Evolutionary conservation across 2,329 filamentous ascomycete genomes (phyloP).

Genomic region (Diaporthe helianthi): DNA sequence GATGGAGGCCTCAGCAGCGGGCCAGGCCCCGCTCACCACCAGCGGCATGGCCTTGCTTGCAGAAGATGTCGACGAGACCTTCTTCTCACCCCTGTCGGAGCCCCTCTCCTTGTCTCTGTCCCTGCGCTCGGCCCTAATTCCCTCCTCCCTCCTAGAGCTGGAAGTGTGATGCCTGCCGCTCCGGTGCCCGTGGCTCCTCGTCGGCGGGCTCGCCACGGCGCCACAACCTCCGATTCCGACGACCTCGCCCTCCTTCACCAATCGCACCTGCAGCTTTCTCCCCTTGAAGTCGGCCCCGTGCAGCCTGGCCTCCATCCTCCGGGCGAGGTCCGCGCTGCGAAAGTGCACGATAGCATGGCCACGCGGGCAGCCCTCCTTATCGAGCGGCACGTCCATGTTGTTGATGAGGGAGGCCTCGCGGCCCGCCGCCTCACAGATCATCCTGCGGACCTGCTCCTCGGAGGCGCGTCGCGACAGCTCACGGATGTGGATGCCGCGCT

Average conservation of each 20-base stretch:
- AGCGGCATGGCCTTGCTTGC: constrained; percentile 22
- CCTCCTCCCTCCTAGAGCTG: constrained; percentile 27
- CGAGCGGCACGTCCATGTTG: constrained; percentile 23
- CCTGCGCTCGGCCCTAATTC: constrained; percentile 23
- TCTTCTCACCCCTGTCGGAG: constrained; percentile 24
- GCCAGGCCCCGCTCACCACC: constrained; percentile 21
- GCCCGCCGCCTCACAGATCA: constrained; percentile 31
- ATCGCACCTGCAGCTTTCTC: constrained; percentile 29
- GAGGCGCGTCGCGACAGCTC: constrained; percentile 32
- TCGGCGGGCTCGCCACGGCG: background rate
- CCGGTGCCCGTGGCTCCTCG: background rate
- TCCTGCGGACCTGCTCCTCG: constrained; percentile 31
- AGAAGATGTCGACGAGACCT: background rate
- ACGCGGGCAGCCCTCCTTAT: constrained; percentile 28
- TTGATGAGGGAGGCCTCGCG: constrained; percentile 30
- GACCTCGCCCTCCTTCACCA: constrained; percentile 34
- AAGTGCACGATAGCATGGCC: constrained; percentile 31
- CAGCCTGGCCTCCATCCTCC: constrained; percentile 26
- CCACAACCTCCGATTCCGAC: background rate
- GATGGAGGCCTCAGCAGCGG: constrained; percentile 5
- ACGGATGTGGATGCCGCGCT: constrained; percentile 34
- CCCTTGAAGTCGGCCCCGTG: constrained; percentile 34
- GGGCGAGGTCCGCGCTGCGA: constrained; percentile 29
- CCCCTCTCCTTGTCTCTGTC: constrained; percentile 27
- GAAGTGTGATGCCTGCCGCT: constrained; percentile 23